Evolutionary conservation across 164 flowering plant genomes (phyloP).

Genomic region (Piper betle): DNA sequence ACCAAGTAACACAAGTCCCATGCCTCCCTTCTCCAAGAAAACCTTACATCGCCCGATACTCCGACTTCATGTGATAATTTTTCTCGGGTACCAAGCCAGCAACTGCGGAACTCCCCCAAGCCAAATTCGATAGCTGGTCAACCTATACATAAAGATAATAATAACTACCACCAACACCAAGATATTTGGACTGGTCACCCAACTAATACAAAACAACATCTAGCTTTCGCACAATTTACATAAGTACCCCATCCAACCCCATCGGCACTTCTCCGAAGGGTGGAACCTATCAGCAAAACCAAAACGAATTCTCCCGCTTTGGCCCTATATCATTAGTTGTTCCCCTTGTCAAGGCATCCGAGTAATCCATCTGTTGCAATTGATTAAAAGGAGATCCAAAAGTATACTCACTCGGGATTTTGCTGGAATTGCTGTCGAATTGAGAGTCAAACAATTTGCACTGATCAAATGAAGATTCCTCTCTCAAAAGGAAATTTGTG

Average conservation of each 20-base stretch:
- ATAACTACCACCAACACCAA: background rate
- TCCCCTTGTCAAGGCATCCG: conserved; percentile 16
- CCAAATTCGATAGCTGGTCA: background rate
- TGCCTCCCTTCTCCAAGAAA: background rate
- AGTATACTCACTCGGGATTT: conserved; percentile 16
- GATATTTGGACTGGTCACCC: background rate
- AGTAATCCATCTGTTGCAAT: conserved; percentile 21
- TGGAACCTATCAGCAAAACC: conserved; percentile 25
- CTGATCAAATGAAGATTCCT: conserved; percentile 29
- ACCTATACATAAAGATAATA: background rate
- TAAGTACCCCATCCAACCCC: background rate
- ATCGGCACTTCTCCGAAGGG: background rate
- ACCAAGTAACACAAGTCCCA: background rate
- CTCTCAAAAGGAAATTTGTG: conserved; percentile 15
- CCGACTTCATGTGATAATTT: background rate
- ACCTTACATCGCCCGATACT: background rate
- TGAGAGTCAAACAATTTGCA: conserved; percentile 23
- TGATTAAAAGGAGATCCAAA: conserved; percentile 40
- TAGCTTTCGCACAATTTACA: conserved; percentile 3
- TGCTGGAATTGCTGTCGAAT: conserved; percentile 21
- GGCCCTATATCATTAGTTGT: conserved; percentile 12
- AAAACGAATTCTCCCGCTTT: conserved; percentile 33
- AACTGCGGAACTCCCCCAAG: background rate
- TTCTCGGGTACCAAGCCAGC: background rate
- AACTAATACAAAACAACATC: background rate